Conservation (phyloP, 164 flowering plant genomes). For the Nymphaea thermarum region DNA sequence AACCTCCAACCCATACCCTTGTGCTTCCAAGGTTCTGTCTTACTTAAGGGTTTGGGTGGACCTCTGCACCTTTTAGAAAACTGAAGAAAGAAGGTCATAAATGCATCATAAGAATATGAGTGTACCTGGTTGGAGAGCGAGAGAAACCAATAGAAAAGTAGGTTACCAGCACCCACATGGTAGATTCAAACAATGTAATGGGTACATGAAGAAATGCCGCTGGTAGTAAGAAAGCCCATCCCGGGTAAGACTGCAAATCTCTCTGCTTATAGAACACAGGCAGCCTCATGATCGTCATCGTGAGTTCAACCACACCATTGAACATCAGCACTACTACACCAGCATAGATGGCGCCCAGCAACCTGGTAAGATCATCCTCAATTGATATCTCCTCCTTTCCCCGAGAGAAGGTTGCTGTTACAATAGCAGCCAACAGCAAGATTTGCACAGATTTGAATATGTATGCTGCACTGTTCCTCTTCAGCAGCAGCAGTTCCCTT, state of each 20-base stretch:
- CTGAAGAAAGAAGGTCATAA: no score
- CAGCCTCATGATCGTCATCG: constrained; percentile 22
- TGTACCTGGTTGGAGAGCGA: constrained; percentile 38
- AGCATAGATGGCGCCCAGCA: constrained; percentile 26
- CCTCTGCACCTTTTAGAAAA: no score
- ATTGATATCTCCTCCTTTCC: background rate
- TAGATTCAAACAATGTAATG: constrained; percentile 33
- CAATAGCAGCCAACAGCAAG: constrained; percentile 49
- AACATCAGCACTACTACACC: constrained; percentile 23
- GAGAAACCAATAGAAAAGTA: constrained; percentile 55
- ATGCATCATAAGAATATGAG: no score
- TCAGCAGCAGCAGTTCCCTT: constrained; percentile 46
- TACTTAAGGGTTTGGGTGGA: no score
- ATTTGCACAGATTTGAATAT: constrained; percentile 63
- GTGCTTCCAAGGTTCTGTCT: no score
- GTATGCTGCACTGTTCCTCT: constrained; percentile 39
- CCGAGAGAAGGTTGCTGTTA: constrained; percentile 28
- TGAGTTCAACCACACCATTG: constrained; percentile 29
- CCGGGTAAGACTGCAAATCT: constrained; percentile 27
- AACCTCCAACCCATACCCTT: no score
- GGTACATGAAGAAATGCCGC: constrained; percentile 52
- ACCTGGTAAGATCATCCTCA: constrained; percentile 5
- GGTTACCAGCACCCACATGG: constrained; percentile 34
- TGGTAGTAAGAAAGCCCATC: constrained; percentile 62
- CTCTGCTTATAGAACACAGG: constrained; percentile 39